Percentiles rank a stretch among this genome's conserved stretches.
Evolutionary conservation across 2,329 filamentous ascomycete genomes (phyloP).

Genomic region (Biscogniauxia mediterranea): DNA sequence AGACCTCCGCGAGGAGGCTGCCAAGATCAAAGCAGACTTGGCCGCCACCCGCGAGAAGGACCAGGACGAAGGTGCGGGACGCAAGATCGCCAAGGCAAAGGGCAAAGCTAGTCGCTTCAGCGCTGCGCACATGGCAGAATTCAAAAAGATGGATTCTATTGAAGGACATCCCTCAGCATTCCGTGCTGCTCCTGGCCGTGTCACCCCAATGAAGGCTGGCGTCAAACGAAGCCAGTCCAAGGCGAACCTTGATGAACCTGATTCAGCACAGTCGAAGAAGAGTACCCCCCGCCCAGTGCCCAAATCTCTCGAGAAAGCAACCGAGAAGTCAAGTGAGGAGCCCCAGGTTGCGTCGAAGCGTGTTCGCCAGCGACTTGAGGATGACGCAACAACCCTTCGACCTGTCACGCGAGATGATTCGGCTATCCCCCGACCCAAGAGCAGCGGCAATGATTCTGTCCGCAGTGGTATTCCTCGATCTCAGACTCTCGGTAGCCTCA

Average conservation of each 20-base stretch:
- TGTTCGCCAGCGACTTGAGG: slow-evolving; percentile 61
- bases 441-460: slow-evolving; percentile 38
- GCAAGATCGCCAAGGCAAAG: slow-evolving; percentile 78
- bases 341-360: slow-evolving; percentile 62
- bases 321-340: slow-evolving; percentile 26
- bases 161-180: slow-evolving; percentile 80
- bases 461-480: slow-evolving; percentile 39
- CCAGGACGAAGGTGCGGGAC: slow-evolving; percentile 44
- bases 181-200: slow-evolving; percentile 55
- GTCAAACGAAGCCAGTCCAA: slow-evolving; percentile 46
- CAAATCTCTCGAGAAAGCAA: slow-evolving; percentile 17
- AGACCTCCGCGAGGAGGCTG: slow-evolving; percentile 70
- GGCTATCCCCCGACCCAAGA: slow-evolving; percentile 50
- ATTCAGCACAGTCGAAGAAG: slow-evolving; percentile 39
- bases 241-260: slow-evolving; percentile 62
- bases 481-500: slow-evolving; percentile 55
- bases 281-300: slow-evolving; percentile 29
- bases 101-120: slow-evolving; percentile 78
- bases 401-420: slow-evolving; percentile 54
- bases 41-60: slow-evolving; percentile 59
- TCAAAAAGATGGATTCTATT: slow-evolving; percentile 98
- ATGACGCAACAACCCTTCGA: slow-evolving; percentile 67
- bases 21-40: slow-evolving; percentile 68
- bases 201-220: slow-evolving; percentile 49
- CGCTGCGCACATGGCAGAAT: slow-evolving; percentile 80